phyloP scores from a whole-genome alignment of 1,139 yeast species.

The Magnusiomyces paraingens region DNA sequence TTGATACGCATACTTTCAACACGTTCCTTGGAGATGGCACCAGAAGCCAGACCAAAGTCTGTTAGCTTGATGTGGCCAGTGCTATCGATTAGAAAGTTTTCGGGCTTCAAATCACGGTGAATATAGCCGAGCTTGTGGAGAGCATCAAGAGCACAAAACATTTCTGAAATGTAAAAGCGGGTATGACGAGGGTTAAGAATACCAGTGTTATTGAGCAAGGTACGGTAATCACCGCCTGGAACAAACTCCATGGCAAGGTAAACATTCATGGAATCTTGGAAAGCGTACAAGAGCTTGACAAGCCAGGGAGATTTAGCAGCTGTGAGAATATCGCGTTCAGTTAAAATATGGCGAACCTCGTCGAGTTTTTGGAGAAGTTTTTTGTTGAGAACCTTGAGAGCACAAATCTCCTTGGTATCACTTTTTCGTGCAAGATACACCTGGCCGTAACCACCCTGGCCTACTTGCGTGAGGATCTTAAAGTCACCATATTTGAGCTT shows the following conservation, averaged over 20 bases:
- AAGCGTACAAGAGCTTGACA: conserved; percentile 86
- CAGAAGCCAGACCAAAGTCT: conserved; percentile 96
- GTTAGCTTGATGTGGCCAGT: conserved; percentile 95
- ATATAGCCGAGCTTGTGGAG: conserved; percentile 93
- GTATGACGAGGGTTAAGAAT: conserved; percentile 92
- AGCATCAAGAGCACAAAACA: conserved; percentile 92
- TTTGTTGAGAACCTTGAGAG: conserved; percentile 86
- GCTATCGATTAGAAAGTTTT: conserved; percentile 88
- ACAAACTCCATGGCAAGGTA: conserved; percentile 98
- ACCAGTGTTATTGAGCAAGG: conserved; percentile 87
- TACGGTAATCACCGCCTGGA: conserved; percentile 98
- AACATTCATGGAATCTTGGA: conserved; percentile 86
- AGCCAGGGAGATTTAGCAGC: conserved; percentile 95
- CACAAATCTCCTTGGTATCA: conserved; percentile 94
- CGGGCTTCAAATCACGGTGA: conserved; percentile 96
- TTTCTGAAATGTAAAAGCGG: conserved; percentile 87
- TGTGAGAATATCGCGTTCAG: conserved; percentile 93
- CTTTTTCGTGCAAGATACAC: conserved; percentile 73
- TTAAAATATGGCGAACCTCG: conserved; percentile 91
- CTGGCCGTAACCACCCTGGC: conserved; percentile 98
- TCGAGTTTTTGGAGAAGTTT: conserved; percentile 79
- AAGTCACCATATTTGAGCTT: conserved; percentile 94
- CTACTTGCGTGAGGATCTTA: conserved; percentile 94
- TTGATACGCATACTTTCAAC: conserved; percentile 89
- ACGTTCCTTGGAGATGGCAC: conserved; percentile 86